phyloP scores from a whole-genome alignment of 805 yeast species.

The Ascoidea rubescens region DNA sequence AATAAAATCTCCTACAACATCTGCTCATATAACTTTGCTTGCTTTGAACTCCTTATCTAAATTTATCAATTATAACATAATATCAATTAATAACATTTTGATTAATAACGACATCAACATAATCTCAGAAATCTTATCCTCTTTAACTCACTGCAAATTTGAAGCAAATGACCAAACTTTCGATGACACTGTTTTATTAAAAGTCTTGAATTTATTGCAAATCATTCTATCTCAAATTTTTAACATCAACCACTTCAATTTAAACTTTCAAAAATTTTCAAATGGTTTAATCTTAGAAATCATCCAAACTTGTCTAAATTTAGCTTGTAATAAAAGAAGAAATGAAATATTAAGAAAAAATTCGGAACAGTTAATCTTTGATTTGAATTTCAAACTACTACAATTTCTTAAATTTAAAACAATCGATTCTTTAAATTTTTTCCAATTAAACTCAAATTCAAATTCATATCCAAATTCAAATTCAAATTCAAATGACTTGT shows the following conservation, averaged over 20 bases:
- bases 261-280: constrained; percentile 14
- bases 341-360: constrained; percentile 80
- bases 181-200: constrained; percentile 82
- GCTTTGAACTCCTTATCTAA: constrained; percentile 68
- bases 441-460: constrained; percentile 13
- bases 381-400: background rate
- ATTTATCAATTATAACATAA: constrained; percentile 55
- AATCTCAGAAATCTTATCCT: constrained; percentile 16
- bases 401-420: background rate
- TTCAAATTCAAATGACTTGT: background rate
- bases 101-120: background rate
- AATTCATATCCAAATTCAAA: constrained; percentile 14
- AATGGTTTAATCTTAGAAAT: constrained; percentile 81
- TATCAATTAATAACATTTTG: constrained; percentile 15
- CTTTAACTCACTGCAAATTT: constrained; percentile 87
- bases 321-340: constrained; percentile 86
- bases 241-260: background rate
- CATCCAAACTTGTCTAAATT: constrained; percentile 77
- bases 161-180: constrained; percentile 88
- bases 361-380: constrained; percentile 64
- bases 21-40: constrained; percentile 74
- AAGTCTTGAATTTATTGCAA: constrained; percentile 47
- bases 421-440: constrained; percentile 11
- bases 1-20: constrained; percentile 69
- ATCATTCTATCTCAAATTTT: background rate